Evolutionary conservation across 2,329 filamentous ascomycete genomes (phyloP).

Genomic region (Tolypocladium ophioglossoides): DNA sequence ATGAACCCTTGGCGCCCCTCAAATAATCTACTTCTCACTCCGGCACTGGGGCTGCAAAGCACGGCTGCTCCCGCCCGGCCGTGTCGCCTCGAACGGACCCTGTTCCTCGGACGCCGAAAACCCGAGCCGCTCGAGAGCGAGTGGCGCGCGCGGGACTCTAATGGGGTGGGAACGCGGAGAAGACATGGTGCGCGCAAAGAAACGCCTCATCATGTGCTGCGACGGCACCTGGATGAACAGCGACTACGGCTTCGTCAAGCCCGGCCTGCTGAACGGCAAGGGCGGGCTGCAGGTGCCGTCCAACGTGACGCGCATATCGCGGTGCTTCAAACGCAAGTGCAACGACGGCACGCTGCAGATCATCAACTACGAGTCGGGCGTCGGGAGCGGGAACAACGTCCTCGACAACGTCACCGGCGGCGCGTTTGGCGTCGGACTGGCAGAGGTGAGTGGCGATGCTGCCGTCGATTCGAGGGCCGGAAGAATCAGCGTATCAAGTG

Average conservation of each 20-base stretch:
- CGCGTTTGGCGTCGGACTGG: slow-evolving; percentile 43
- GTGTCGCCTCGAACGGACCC: neutral
- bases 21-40: neutral
- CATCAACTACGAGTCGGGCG: slow-evolving; percentile 50
- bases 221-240: slow-evolving; percentile 46
- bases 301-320: slow-evolving; percentile 50
- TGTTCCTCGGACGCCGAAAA: neutral
- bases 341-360: slow-evolving; percentile 44
- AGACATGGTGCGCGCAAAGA: slow-evolving; percentile 12
- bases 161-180: neutral
- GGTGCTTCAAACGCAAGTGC: slow-evolving; percentile 41
- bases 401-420: slow-evolving; percentile 43
- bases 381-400: slow-evolving; percentile 40
- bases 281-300: slow-evolving; percentile 40
- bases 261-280: slow-evolving; percentile 21
- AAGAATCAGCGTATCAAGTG: neutral
- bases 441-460: slow-evolving; percentile 27
- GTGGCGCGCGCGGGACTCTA: neutral
- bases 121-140: neutral
- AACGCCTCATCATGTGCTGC: slow-evolving; percentile 41
- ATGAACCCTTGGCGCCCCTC: neutral
- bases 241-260: slow-evolving; percentile 35
- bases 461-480: neutral
- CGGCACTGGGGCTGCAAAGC: neutral
- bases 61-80: neutral